Percentiles rank a stretch among this genome's conserved stretches.
Conservation (phyloP, 2,329 filamentous ascomycete genomes). For the Aspergillus carbonarius region DNA sequence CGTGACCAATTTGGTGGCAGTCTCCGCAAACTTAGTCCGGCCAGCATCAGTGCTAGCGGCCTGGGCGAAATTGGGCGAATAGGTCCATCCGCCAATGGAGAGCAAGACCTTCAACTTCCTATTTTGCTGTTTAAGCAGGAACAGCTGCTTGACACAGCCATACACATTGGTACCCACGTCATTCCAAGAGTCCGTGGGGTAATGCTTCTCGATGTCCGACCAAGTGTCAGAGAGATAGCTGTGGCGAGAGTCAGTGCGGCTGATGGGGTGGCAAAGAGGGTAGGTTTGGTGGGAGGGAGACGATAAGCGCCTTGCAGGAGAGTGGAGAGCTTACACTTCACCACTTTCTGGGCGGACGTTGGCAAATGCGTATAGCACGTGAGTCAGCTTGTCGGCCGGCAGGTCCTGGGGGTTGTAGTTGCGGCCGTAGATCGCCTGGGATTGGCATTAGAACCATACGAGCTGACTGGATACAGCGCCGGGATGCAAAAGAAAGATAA, state of each 20-base stretch:
- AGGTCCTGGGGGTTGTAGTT: conserved; percentile 80
- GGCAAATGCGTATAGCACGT: conserved; percentile 85
- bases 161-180: conserved; percentile 72
- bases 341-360: conserved; percentile 76
- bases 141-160: conserved; percentile 75
- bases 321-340: conserved; percentile 61
- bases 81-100: conserved; percentile 79
- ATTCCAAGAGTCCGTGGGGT: conserved; percentile 65
- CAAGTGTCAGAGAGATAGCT: conserved; percentile 63
- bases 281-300: background rate
- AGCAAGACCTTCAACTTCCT: conserved; percentile 76
- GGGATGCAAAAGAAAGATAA: background rate
- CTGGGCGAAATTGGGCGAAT: conserved; percentile 71
- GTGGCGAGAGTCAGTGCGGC: conserved; percentile 11
- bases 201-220: conserved; percentile 69
- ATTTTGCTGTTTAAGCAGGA: conserved; percentile 71
- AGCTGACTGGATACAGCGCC: conserved; percentile 3
- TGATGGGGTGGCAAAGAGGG: background rate
- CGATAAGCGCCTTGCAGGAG: background rate
- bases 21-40: conserved; percentile 65
- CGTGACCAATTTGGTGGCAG: conserved; percentile 72
- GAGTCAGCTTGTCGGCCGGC: conserved; percentile 76
- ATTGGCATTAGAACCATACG: background rate
- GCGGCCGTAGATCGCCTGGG: conserved; percentile 75
- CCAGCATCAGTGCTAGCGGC: conserved; percentile 64